Conservation (phyloP, 345 rosid species). For the Salix viminalis region DNA sequence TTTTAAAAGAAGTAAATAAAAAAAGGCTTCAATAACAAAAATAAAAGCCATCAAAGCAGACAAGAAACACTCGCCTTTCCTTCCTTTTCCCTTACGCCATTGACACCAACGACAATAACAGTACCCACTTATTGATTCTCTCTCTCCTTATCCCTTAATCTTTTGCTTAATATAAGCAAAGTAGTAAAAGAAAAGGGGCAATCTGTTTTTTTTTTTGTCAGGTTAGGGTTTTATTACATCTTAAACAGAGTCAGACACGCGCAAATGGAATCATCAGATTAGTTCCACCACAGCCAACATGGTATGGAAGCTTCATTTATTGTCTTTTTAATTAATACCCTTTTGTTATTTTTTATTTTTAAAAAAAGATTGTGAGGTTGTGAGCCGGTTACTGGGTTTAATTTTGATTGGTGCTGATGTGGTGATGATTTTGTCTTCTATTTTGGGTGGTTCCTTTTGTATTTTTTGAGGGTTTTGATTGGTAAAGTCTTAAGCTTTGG, state of each 20-base stretch:
- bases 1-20: background rate
- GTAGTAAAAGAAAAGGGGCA: background rate
- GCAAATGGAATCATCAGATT: constrained; percentile 7
- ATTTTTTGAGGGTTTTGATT: background rate
- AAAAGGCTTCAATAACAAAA: no score
- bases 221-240: constrained; percentile 25
- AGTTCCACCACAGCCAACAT: constrained; percentile 15
- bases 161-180: background rate
- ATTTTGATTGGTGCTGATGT: constrained; percentile 16
- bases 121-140: background rate
- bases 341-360: background rate
- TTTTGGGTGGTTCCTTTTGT: constrained; percentile 22
- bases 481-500: constrained; percentile 21
- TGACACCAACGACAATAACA: background rate
- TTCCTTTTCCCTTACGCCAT: constrained; percentile 18
- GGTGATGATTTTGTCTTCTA: background rate
- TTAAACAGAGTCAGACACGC: background rate
- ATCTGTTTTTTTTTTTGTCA: background rate
- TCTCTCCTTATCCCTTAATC: constrained; percentile 11
- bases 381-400: constrained; percentile 20
- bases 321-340: constrained; percentile 13
- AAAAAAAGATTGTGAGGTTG: background rate
- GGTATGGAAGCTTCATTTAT: constrained; percentile 31
- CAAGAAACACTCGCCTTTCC: background rate
- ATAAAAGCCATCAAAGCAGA: constrained; percentile 20